Percentiles rank a stretch among this genome's conserved stretches.
phyloP scores from a whole-genome alignment of 208 protist species.

The Acanthamoeba lugdunensis region DNA sequence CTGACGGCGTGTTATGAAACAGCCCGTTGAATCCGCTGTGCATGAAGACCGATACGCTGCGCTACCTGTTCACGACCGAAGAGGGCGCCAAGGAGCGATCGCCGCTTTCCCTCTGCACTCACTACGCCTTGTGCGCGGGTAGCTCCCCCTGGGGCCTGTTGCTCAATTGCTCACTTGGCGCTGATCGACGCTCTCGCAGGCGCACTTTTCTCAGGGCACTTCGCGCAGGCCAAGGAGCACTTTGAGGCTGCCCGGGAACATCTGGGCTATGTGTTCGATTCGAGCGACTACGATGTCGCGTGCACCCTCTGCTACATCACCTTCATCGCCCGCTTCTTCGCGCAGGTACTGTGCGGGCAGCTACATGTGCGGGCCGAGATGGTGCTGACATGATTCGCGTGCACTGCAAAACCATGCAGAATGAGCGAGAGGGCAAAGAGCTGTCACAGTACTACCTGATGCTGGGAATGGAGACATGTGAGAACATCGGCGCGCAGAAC shows the following conservation, averaged over 20 bases:
- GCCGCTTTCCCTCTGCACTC: neutral
- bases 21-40: slow-evolving; percentile 7
- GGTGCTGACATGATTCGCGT: neutral
- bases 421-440: neutral
- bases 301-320: slow-evolving; percentile 40
- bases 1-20: neutral
- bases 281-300: slow-evolving; percentile 43
- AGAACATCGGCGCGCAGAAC: neutral
- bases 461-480: neutral
- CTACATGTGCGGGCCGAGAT: neutral
- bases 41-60: neutral
- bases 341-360: neutral
- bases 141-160: neutral
- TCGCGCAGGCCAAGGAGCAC: neutral
- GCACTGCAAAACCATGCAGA: neutral
- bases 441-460: slow-evolving; percentile 48
- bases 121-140: slow-evolving; percentile 16
- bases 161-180: neutral
- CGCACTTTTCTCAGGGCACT: neutral
- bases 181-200: neutral
- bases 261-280: slow-evolving; percentile 37
- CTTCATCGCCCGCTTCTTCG: neutral
- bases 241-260: neutral
- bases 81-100: neutral
- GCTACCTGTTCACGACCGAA: slow-evolving; percentile 17